A percentile compares a stretch with the other conserved stretches of the same genome.
Evolutionary conservation across 352 stramenopile genomes (phyloP).

Genomic region (Phytophthora pluvialis): DNA sequence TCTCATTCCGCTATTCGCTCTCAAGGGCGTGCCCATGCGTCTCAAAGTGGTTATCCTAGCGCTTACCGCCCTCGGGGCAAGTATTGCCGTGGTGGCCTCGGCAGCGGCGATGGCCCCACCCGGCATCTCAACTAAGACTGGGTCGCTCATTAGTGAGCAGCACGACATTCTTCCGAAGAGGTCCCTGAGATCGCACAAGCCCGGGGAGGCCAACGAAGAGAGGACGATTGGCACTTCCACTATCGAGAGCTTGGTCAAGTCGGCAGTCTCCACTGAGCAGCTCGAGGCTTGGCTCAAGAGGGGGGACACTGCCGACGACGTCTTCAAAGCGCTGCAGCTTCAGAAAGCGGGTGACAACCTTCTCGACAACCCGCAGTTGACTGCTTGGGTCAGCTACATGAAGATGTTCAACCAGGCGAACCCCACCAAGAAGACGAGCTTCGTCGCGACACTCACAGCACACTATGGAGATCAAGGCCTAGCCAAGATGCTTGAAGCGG

Average conservation of each 20-base stretch:
- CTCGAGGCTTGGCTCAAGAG: constrained; percentile 14
- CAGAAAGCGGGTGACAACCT: constrained; percentile 15
- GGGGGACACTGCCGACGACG: constrained; percentile 6
- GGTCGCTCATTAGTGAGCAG: too few species aligned
- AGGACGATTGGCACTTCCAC: not conserved
- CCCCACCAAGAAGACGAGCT: constrained; percentile 17
- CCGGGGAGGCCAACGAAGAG: not conserved
- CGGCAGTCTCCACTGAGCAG: not conserved
- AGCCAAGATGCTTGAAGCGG: constrained; percentile 21
- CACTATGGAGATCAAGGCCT: constrained; percentile 14
- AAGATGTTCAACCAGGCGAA: constrained; percentile 21
- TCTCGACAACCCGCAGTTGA: constrained; percentile 5
- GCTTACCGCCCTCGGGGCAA: too few species aligned
- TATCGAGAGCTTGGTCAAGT: constrained; percentile 11
- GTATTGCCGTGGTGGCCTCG: too few species aligned
- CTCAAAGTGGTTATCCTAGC: too few species aligned
- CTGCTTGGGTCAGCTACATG: constrained; percentile 15
- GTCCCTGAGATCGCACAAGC: not conserved
- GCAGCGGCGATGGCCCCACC: too few species aligned
- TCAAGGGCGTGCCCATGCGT: too few species aligned
- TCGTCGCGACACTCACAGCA: constrained; percentile 15
- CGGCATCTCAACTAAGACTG: too few species aligned
- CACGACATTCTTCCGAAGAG: not conserved
- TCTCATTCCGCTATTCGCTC: too few species aligned
- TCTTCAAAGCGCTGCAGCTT: constrained; percentile 16